Evolutionary conservation across 2,329 filamentous ascomycete species (phyloP).

Genomic region (Dactylonectria macrodidyma): DNA sequence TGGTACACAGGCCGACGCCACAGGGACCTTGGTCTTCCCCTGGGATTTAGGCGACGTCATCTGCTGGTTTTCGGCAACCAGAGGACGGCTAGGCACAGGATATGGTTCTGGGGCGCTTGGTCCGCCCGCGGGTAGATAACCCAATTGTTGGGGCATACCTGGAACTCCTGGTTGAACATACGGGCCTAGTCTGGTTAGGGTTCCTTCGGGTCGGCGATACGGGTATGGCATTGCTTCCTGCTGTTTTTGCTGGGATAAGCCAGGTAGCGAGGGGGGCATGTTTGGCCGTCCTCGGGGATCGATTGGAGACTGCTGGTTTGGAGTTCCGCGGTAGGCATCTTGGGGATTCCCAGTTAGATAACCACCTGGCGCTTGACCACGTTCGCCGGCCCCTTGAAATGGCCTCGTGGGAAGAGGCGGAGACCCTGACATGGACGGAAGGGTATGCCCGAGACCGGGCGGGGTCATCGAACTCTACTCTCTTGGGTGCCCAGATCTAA

Average conservation of each 20-base stretch:
- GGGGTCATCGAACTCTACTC: slow-evolving; percentile 65
- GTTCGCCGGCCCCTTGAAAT: slow-evolving; percentile 70
- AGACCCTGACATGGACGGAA: slow-evolving; percentile 82
- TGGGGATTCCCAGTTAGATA: slow-evolving; percentile 61
- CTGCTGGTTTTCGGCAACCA: slow-evolving; percentile 60
- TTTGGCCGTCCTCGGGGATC: slow-evolving; percentile 44
- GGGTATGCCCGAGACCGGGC: slow-evolving; percentile 74
- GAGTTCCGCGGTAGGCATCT: slow-evolving; percentile 65
- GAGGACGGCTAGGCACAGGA: slow-evolving; percentile 50
- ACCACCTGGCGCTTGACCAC: slow-evolving; percentile 61
- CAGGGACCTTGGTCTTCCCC: slow-evolving; percentile 83
- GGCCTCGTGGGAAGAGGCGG: slow-evolving; percentile 72
- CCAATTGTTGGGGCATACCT: slow-evolving; percentile 38
- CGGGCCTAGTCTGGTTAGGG: slow-evolving; percentile 43
- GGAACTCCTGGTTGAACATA: slow-evolving; percentile 43
- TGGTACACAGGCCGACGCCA: slow-evolving; percentile 87
- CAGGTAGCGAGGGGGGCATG: slow-evolving; percentile 45
- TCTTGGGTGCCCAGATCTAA: slow-evolving; percentile 65
- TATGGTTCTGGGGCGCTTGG: slow-evolving; percentile 40
- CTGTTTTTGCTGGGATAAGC: slow-evolving; percentile 48
- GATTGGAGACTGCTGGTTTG: slow-evolving; percentile 45
- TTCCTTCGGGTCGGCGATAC: slow-evolving; percentile 47
- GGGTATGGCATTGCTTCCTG: slow-evolving; percentile 43
- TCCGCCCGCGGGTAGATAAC: slow-evolving; percentile 41
- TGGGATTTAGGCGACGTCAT: slow-evolving; percentile 73